Conservation (phyloP, 2,329 filamentous ascomycete species). For the Capronia epimyces region DNA sequence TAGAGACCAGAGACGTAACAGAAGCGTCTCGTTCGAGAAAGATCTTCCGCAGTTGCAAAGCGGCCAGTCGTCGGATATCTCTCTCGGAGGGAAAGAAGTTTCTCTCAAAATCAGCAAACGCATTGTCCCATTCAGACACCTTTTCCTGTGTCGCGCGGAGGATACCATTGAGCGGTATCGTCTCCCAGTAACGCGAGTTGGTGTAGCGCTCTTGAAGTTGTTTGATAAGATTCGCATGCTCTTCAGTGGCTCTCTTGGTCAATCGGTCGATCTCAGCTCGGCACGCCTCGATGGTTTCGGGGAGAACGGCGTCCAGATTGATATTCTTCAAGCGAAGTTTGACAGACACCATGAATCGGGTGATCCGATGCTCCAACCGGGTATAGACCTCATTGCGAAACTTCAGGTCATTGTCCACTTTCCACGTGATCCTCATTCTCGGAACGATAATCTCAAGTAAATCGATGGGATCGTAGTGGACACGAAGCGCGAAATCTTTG, state of each 20-base stretch:
- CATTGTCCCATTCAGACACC: constrained; percentile 86
- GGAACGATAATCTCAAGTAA: constrained; percentile 93
- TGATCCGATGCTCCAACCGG: constrained; percentile 74
- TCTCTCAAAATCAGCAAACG: constrained; percentile 83
- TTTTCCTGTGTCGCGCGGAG: constrained; percentile 88
- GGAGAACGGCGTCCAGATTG: constrained; percentile 81
- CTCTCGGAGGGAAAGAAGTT: constrained; percentile 93
- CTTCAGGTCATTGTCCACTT: constrained; percentile 86
- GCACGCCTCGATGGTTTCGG: constrained; percentile 79
- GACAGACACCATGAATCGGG: constrained; percentile 82
- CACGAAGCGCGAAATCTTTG: constrained; percentile 74
- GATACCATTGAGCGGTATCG: constrained; percentile 85
- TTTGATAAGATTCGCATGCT: constrained; percentile 66
- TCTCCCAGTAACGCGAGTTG: constrained; percentile 91
- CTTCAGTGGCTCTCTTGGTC: constrained; percentile 73
- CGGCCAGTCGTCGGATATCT: constrained; percentile 86
- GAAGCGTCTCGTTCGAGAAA: constrained; percentile 83
- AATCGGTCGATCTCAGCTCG: constrained; percentile 74
- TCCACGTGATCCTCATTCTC: constrained; percentile 87
- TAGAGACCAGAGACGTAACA: constrained; percentile 64
- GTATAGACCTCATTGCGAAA: constrained; percentile 89
- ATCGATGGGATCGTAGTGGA: constrained; percentile 90
- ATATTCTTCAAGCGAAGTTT: constrained; percentile 79
- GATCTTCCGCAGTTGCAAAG: constrained; percentile 87
- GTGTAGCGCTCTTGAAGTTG: constrained; percentile 88